Conservation (phyloP, 1,284 basidiomycete species). For the Ganoderma resinaceum region DNA sequence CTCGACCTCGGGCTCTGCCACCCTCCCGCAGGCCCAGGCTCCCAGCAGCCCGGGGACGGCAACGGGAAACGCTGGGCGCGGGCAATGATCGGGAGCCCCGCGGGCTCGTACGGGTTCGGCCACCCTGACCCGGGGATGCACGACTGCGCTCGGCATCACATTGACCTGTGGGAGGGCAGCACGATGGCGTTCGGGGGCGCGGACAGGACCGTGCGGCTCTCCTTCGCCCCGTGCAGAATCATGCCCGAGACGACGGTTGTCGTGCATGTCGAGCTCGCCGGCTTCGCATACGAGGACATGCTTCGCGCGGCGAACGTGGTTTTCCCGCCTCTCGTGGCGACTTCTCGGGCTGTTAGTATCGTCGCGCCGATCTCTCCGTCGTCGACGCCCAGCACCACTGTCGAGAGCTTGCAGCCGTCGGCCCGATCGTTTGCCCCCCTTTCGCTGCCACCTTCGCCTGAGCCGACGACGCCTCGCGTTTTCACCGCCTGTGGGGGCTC, state of each 20-base stretch:
- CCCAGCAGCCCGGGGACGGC: neutral
- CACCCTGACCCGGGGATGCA: neutral
- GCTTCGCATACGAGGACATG: conserved; percentile 8
- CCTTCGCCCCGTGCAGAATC: conserved; percentile 5
- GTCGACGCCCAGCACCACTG: neutral
- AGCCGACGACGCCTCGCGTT: neutral
- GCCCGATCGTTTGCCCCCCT: neutral
- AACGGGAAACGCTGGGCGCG: neutral
- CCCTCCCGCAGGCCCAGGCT: neutral
- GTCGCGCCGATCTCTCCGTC: neutral
- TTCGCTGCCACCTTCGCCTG: neutral
- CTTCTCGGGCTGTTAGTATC: too few relatives aligned
- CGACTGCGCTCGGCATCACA: conserved; percentile 8
- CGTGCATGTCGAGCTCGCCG: conserved; percentile 2
- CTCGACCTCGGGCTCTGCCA: neutral
- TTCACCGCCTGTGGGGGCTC: neutral
- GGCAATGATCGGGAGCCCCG: neutral
- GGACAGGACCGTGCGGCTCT: conserved; percentile 8
- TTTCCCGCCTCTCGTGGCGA: neutral
- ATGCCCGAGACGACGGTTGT: conserved; percentile 4
- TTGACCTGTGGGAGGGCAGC: neutral
- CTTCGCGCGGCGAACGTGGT: conserved; percentile 7
- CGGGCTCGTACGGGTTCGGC: neutral
- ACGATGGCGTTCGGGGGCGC: conserved; percentile 4
- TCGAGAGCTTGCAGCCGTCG: neutral